Percentiles rank a stretch among this genome's conserved stretches.
These are phyloP conservation scores for Cryomyces minteri DNA, from an alignment of 495 filamentous ascomycete genomes.

Conservation along the genomic window DNA sequence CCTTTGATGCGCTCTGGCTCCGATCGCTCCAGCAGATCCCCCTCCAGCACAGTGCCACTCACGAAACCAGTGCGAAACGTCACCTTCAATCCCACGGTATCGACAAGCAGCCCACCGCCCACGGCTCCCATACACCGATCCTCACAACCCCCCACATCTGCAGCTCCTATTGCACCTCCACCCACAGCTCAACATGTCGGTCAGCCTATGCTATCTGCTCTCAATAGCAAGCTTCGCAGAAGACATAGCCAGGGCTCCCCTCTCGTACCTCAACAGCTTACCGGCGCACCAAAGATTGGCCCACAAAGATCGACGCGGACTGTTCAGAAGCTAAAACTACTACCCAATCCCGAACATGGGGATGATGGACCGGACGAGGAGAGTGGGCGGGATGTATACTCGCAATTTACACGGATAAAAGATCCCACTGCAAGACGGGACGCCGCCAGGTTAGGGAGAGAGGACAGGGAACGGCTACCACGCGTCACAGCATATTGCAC, in stretches of 20 bases:
- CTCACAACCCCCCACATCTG: constrained; percentile 20
- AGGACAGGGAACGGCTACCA: constrained; percentile 71
- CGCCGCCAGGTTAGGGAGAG: constrained; percentile 83
- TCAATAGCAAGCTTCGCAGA: constrained; percentile 75
- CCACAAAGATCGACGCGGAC: constrained; percentile 90
- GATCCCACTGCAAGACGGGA: constrained; percentile 86
- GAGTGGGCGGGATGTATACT: constrained; percentile 87
- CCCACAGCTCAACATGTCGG: constrained; percentile 11
- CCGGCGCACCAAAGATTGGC: constrained; percentile 58
- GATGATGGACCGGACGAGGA: constrained; percentile 68
- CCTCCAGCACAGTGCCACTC: too few relatives aligned
- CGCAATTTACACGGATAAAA: constrained; percentile 88
- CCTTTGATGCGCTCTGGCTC: constrained; percentile 12
- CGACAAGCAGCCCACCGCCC: constrained; percentile 23
- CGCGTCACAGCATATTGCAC: constrained; percentile 94
- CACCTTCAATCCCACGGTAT: constrained; percentile 53
- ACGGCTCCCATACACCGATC: constrained; percentile 24
- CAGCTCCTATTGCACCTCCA: constrained; percentile 12
- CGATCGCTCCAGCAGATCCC: not conserved
- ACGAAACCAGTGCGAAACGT: constrained; percentile 32
- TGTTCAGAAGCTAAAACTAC: constrained; percentile 84
- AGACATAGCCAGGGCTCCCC: constrained; percentile 67
- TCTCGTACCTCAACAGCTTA: constrained; percentile 21
- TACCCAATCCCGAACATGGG: constrained; percentile 73
- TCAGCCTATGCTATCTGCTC: constrained; percentile 55